phyloP scores from a whole-genome alignment of 495 filamentous ascomycete species.

The Penicillium manginii region DNA sequence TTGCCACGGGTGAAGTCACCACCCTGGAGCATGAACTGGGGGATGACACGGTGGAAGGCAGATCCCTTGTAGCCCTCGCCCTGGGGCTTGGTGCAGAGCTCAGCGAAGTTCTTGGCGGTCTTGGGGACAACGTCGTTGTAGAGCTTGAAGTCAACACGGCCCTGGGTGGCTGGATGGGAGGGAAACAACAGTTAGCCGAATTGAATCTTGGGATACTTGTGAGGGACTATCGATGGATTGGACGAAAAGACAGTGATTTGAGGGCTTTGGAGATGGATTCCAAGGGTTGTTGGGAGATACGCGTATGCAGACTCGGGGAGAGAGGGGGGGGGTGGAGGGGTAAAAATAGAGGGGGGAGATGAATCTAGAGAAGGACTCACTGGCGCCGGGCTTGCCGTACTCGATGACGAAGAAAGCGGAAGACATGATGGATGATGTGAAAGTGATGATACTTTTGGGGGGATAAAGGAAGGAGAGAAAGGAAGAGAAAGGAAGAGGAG shows the following conservation, averaged over 20 bases:
- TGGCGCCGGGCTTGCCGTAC: background rate
- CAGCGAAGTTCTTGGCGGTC: slow-evolving; percentile 94
- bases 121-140: slow-evolving; percentile 88
- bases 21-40: slow-evolving; percentile 98
- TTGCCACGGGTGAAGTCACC: slow-evolving; percentile 97
- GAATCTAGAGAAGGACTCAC: background rate
- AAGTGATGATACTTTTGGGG: slow-evolving; percentile 1
- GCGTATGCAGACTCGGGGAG: background rate
- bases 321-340: slow-evolving; percentile 1
- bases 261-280: background rate
- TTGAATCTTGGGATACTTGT: background rate
- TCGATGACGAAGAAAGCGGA: slow-evolving; percentile 5
- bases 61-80: slow-evolving; percentile 89
- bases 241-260: background rate
- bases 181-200: slow-evolving; percentile 8
- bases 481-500: background rate
- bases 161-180: slow-evolving; percentile 62
- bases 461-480: background rate
- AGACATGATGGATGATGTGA: slow-evolving; percentile 3
- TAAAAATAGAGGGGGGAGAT: background rate
- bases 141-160: slow-evolving; percentile 88
- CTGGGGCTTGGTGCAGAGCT: slow-evolving; percentile 89
- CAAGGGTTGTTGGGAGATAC: background rate
- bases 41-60: slow-evolving; percentile 95
- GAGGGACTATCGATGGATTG: background rate